Conservation (phyloP, 2,329 filamentous ascomycete species). For the Phoma sp. region DNA sequence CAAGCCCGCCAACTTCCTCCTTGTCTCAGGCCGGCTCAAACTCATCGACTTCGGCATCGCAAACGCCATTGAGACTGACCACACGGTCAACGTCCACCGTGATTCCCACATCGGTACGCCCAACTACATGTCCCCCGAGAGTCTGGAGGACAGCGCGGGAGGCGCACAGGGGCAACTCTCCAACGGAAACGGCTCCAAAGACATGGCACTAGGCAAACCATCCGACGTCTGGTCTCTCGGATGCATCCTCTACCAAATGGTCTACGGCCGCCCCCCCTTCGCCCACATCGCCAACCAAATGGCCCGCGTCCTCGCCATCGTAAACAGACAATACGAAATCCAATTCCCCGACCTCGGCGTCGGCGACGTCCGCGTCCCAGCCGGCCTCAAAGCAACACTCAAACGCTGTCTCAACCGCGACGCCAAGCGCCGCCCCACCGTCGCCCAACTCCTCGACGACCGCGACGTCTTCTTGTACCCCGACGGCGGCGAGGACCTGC, state of each 20-base stretch:
- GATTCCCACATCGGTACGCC: slow-evolving; percentile 95
- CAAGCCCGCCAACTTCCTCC: slow-evolving; percentile 95
- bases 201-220: slow-evolving; percentile 96
- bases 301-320: slow-evolving; percentile 84
- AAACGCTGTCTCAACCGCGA: slow-evolving; percentile 67
- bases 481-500: slow-evolving; percentile 60
- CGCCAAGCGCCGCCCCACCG: slow-evolving; percentile 62
- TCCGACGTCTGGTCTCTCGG: slow-evolving; percentile 96
- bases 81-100: slow-evolving; percentile 96
- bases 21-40: slow-evolving; percentile 89
- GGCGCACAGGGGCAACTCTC: slow-evolving; percentile 52
- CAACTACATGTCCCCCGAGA: slow-evolving; percentile 98
- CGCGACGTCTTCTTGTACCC: slow-evolving; percentile 66
- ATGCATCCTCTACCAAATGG: slow-evolving; percentile 97
- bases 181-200: slow-evolving; percentile 61
- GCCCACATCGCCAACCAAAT: slow-evolving; percentile 89
- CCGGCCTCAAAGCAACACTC: slow-evolving; percentile 63
- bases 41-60: slow-evolving; percentile 99
- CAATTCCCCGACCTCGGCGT: slow-evolving; percentile 74
- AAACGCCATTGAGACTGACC: slow-evolving; percentile 92
- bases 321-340: slow-evolving; percentile 77
- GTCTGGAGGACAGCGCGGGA: slow-evolving; percentile 85
- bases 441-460: slow-evolving; percentile 63
- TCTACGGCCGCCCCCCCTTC: slow-evolving; percentile 95
- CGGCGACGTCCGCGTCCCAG: slow-evolving; percentile 66